Percentiles rank a stretch among this genome's conserved stretches.
These are phyloP conservation scores for Planoprotostelium fungivorum DNA, from an alignment of 78 protist species.

Conservation along the genomic window DNA sequence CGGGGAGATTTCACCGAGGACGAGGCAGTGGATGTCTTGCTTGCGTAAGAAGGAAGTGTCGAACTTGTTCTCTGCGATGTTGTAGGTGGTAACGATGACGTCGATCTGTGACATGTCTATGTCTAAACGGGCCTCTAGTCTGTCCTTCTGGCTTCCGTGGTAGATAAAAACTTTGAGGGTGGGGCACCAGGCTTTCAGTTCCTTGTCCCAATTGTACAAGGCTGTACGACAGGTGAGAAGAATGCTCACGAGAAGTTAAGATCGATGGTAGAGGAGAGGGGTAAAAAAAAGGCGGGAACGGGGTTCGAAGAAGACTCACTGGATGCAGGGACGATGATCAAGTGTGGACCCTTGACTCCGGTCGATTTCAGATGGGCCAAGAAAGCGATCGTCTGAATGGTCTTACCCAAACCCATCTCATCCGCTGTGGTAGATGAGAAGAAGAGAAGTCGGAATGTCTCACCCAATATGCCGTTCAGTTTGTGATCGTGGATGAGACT, in stretches of 20 bases:
- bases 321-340: conserved; percentile 67
- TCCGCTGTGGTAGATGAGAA: conserved; percentile 60
- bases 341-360: conserved; percentile 60
- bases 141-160: conserved; percentile 36
- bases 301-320: conserved; percentile 75
- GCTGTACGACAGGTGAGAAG: too few species aligned
- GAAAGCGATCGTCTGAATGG: conserved; percentile 61
- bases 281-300: conserved; percentile 78
- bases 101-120: conserved; percentile 28
- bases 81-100: conserved; percentile 87
- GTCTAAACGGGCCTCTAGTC: conserved; percentile 15
- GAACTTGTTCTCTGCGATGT: conserved; percentile 20
- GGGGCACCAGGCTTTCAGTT: conserved; percentile 53
- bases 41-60: not conserved
- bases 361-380: conserved; percentile 36
- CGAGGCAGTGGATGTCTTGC: not conserved
- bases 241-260: too few species aligned
- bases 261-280: too few species aligned
- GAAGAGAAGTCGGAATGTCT: conserved; percentile 19
- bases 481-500: conserved; percentile 31
- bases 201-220: conserved; percentile 85
- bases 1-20: conserved; percentile 8
- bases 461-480: conserved; percentile 53
- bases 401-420: conserved; percentile 71
- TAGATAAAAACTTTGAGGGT: conserved; percentile 26